Conservation (phyloP, 371 early-diverging fungal genomes). For the Nematocida sp. region DNA sequence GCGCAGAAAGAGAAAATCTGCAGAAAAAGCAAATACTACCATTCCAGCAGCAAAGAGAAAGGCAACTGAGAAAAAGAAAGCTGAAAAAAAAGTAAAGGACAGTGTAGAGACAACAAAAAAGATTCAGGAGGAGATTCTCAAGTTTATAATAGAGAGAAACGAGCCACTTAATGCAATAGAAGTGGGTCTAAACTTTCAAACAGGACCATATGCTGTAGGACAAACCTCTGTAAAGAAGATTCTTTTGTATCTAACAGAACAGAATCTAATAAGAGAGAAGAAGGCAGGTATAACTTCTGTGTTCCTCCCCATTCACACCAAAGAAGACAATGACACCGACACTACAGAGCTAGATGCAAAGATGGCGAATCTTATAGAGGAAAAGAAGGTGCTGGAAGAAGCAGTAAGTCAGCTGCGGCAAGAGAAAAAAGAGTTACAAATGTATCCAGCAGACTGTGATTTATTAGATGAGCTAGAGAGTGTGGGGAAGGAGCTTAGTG, state of each 20-base stretch:
- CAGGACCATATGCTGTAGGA: background rate
- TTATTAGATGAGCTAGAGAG: background rate
- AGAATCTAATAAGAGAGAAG: constrained; percentile 11
- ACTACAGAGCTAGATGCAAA: constrained; percentile 43
- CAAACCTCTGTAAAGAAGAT: background rate
- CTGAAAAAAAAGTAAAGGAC: constrained; percentile 4
- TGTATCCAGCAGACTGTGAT: background rate
- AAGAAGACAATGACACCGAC: constrained; percentile 23
- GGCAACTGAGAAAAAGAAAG: background rate
- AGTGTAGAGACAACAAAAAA: background rate
- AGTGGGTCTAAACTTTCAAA: constrained; percentile 15
- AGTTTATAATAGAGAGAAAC: constrained; percentile 31
- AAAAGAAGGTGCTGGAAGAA: constrained; percentile 27
- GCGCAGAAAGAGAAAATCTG: background rate
- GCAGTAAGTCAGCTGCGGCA: background rate
- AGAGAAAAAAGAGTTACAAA: background rate
- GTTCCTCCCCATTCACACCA: constrained; percentile 19
- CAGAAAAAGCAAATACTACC: background rate
- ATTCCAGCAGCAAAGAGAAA: background rate
- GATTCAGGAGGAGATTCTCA: background rate
- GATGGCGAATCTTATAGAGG: constrained; percentile 26
- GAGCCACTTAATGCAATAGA: constrained; percentile 34
- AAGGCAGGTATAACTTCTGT: constrained; percentile 2
- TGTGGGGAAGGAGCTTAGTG: constrained; percentile 12
- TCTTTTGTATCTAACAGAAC: background rate